phyloP scores from a whole-genome alignment of 148 eudicot genomes.

The Polygonum aviculare region DNA sequence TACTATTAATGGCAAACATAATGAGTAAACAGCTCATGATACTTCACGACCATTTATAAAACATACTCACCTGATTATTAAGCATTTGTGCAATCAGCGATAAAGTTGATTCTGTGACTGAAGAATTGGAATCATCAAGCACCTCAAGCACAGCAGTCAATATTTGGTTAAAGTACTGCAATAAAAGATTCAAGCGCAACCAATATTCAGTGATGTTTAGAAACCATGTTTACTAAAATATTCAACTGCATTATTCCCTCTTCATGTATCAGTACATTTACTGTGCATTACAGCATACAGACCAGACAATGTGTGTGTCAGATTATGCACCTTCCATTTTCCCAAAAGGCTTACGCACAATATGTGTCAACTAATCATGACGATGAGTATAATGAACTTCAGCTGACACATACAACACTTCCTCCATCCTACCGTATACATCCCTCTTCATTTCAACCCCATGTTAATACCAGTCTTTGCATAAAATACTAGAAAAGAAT shows the following conservation, averaged over 20 bases:
- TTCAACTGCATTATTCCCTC: too few species aligned
- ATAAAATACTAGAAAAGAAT: neutral
- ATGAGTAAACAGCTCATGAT: neutral
- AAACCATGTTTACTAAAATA: neutral
- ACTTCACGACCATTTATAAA: neutral
- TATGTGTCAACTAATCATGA: neutral
- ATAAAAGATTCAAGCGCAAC: slow-evolving; percentile 4
- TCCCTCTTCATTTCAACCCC: neutral
- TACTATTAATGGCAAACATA: too few species aligned
- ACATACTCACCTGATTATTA: slow-evolving; percentile 40
- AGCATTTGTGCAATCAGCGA: slow-evolving; percentile 78
- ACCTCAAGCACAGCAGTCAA: slow-evolving; percentile 79
- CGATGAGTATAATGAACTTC: neutral
- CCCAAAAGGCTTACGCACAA: neutral
- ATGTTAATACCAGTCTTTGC: neutral
- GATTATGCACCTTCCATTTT: neutral
- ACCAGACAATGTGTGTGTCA: neutral
- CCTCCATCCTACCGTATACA: neutral
- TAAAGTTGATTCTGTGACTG: slow-evolving; percentile 60
- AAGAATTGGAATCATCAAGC: slow-evolving; percentile 67
- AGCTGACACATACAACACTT: neutral
- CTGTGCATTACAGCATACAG: neutral
- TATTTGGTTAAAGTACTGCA: slow-evolving; percentile 90
- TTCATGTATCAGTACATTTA: neutral
- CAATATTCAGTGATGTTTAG: neutral